A percentile compares a stretch with the other conserved stretches of the same genome.
Evolutionary conservation across 306 rosid genomes (phyloP).

Genomic region (Quercus aquifolioides): DNA sequence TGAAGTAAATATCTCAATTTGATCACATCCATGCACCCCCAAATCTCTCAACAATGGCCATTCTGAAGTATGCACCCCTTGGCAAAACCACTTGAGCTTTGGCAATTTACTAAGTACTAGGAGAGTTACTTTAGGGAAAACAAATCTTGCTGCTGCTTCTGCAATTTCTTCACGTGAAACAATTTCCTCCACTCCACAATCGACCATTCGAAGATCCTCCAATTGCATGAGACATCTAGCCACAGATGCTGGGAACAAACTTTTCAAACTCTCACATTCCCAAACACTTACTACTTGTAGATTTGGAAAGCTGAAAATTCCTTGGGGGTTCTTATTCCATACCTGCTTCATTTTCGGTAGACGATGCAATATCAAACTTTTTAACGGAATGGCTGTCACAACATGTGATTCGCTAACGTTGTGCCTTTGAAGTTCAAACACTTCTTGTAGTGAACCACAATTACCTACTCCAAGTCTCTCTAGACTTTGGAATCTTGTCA

Average conservation of each 20-base stretch:
- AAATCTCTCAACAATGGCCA: slow-evolving; percentile 4
- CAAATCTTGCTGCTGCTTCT: neutral
- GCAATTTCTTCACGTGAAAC: neutral
- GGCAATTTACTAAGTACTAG: neutral
- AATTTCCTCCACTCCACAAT: slow-evolving; percentile 8
- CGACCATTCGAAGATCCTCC: neutral
- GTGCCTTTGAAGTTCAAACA: too few relatives aligned
- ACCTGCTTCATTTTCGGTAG: slow-evolving; percentile 23
- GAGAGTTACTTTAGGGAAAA: neutral
- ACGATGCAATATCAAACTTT: neutral
- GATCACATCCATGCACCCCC: rapidly evolving
- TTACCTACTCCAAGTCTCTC: rapidly evolving
- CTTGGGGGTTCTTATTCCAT: slow-evolving; percentile 9
- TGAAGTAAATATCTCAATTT: neutral
- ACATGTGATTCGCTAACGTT: rapidly evolving
- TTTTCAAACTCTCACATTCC: neutral
- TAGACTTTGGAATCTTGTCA: neutral
- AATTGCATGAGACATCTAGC: neutral
- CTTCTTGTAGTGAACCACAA: too few relatives aligned
- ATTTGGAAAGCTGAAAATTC: neutral
- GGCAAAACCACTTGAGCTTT: slow-evolving; percentile 13
- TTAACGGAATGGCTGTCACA: neutral
- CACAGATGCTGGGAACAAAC: neutral
- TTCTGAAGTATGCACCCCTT: neutral
- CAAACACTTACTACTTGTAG: neutral